Evolutionary conservation across 163 green algal genomes (phyloP).

Genomic region (Chlorella variabilis): DNA sequence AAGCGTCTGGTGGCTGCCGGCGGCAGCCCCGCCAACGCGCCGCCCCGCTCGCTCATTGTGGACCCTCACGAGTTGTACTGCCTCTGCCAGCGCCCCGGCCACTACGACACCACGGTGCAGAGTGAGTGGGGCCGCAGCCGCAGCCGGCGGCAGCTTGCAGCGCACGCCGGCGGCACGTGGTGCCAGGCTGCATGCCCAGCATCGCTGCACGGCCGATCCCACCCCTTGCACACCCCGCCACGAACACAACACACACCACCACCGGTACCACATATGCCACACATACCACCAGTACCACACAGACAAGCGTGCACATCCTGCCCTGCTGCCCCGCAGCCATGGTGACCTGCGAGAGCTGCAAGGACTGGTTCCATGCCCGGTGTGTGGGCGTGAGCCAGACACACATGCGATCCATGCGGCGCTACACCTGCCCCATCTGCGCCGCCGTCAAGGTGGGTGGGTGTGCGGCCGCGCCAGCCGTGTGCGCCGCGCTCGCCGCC

Average conservation of each 20-base stretch:
- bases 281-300: too few relatives aligned
- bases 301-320: too few relatives aligned
- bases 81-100: slow-evolving; percentile 61
- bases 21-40: not conserved
- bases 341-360: slow-evolving; percentile 60
- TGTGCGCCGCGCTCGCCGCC: too few relatives aligned
- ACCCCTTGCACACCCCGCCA: too few relatives aligned
- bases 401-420: slow-evolving; percentile 34
- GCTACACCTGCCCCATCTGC: slow-evolving; percentile 67
- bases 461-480: not conserved
- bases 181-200: too few relatives aligned
- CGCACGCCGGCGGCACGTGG: too few relatives aligned
- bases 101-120: not conserved
- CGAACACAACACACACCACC: too few relatives aligned
- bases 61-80: slow-evolving; percentile 56
- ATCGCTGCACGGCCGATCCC: too few relatives aligned
- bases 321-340: slow-evolving; percentile 43
- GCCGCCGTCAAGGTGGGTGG: slow-evolving; percentile 40
- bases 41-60: not conserved
- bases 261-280: too few relatives aligned
- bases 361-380: slow-evolving; percentile 65
- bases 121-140: slow-evolving; percentile 1
- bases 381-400: slow-evolving; percentile 59
- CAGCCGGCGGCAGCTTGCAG: not conserved
- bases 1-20: slow-evolving; percentile 35